Evolutionary conservation across 768 basidiomycete species (phyloP), one percentile per base, ranked within the genome.

Genomic region (Royoungia palumana): DNA sequence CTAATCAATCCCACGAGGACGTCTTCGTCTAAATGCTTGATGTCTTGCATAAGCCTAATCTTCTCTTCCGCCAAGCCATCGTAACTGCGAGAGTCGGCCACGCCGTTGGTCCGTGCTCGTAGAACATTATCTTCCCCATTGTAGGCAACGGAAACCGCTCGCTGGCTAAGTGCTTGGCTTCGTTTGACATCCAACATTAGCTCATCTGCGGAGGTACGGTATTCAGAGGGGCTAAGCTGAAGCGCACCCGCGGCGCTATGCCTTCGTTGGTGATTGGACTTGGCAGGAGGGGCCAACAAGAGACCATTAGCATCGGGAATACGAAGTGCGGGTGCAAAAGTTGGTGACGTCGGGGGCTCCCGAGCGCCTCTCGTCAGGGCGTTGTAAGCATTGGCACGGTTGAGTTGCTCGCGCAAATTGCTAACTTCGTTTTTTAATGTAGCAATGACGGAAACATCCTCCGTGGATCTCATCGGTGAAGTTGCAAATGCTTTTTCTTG

Each of bases 11-110:
- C 92, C 51, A 89, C 79, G 12, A 99, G 74, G 39, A 97, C 86
- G 65, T 99, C 96, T 64, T 94, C 91, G 59, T 99, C 96, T 46
- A 98, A 71, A 36, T 80, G 85, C 65, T 88, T 90, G 53, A 83
- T 78, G 55, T 97, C 92, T 62, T 94, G 89, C 79, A 99, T 87
- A 41, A 96, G 75, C 45, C 87, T 76, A 56, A 96, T 92, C 72
- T 97, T 95, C 74, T 97, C 94, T 67, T 97, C 94, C 0, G 89
- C 86, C 7, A 92, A 84, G 67, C 94, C 90, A 58, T 97, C 92
- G 51, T 83, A 83, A 60, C 81, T 78, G 41, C 79, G 78, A 49
- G 91, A 86, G 55, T 87, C 83, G 12, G 85, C 72, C 34, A 88
- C 70, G 32, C 87, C 85, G 50, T 83, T 79, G 34, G 73, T 71